Percentiles rank a stretch among this genome's conserved stretches.
Conservation (phyloP, 805 yeast species). For the Zygoascus bituminiphila region DNA sequence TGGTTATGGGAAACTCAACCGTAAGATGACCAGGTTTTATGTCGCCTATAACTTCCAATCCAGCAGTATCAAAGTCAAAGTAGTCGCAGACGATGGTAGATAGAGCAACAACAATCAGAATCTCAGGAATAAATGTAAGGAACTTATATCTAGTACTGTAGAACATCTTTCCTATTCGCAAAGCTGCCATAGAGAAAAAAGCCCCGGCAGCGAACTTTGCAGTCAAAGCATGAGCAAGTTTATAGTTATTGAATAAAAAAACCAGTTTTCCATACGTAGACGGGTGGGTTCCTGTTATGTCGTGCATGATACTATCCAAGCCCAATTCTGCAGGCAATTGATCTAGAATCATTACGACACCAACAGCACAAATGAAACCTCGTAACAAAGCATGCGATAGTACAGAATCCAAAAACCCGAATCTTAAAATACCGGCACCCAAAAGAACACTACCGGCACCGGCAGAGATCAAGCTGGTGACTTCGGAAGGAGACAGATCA, state of each 20-base stretch:
- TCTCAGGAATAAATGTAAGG: constrained; percentile 74
- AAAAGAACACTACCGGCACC: constrained; percentile 67
- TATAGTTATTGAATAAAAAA: constrained; percentile 45
- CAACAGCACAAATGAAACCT: constrained; percentile 83
- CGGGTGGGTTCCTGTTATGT: constrained; percentile 39
- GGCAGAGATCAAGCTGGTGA: constrained; percentile 62
- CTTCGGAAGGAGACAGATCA: constrained; percentile 39
- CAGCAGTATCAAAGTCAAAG: constrained; percentile 31
- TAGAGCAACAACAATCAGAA: constrained; percentile 60
- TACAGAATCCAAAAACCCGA: constrained; percentile 79
- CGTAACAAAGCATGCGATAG: constrained; percentile 66
- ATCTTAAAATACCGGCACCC: constrained; percentile 68
- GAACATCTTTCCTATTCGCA: constrained; percentile 37
- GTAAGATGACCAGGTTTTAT: constrained; percentile 44
- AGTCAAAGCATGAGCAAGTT: constrained; percentile 49
- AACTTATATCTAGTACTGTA: constrained; percentile 28
- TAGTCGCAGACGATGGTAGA: constrained; percentile 46
- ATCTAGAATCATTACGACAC: constrained; percentile 72
- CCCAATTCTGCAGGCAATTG: constrained; percentile 70
- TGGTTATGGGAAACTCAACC: constrained; percentile 52
- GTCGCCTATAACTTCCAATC: constrained; percentile 63
- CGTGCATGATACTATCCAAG: constrained; percentile 36
- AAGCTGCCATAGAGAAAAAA: constrained; percentile 37
- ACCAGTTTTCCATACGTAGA: constrained; percentile 63
- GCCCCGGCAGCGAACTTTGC: constrained; percentile 49